Base-by-base conservation (phyloP, 1,139 yeast species). In the Pneumocystis murina region DNA sequence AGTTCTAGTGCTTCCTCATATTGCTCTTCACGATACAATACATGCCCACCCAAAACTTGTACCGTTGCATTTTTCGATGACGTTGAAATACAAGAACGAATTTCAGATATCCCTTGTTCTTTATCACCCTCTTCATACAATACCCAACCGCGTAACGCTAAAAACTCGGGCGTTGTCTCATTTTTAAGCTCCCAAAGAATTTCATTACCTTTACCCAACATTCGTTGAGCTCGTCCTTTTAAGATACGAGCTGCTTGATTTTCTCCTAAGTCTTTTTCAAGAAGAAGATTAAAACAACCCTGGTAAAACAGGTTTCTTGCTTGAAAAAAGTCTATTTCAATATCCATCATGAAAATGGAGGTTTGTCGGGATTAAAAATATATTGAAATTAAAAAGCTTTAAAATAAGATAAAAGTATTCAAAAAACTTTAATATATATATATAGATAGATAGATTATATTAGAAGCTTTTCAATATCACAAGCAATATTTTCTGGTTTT, bases 401-500 rank as follows among this genome's bases (percentile, higher is more conserved):
- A 33, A 28, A 33, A 33, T 33, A 33, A 33, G 35, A 33, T 7
- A 33, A 33, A 33, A 33, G 35, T 33, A 33, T 33, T 4, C 8
- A 33, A 33, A 28, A 33, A 33, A 7, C 35, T 5, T 6, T 33
- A 33, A 33, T 33, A 33, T 5, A 33, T 5, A 33, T 33, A 7
- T 5, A 33, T 33, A 28, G 4, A 33, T 33, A 41, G 6, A 17
- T 17, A 17, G 1, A 8, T 41, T 41, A 41, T 1, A 12, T 14
- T 24, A 66, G 61, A 39, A 66, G 60, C 55, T 62, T 64, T 60
- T 64, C 67, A 28, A 66, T 62, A 48, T 64, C 64, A 35, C 59
- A 61, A 17, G 60, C 62, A 41, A 66, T 41, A 10, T 62, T 60
- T 28, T 63, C 67, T 38, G 98, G 97, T 61, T 84, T 79, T 38